Percentiles rank a stretch among this genome's conserved stretches.
These are phyloP conservation scores for Mortierella sp. DNA, from an alignment of 371 early-diverging fungal genomes.

Conservation along the genomic window DNA sequence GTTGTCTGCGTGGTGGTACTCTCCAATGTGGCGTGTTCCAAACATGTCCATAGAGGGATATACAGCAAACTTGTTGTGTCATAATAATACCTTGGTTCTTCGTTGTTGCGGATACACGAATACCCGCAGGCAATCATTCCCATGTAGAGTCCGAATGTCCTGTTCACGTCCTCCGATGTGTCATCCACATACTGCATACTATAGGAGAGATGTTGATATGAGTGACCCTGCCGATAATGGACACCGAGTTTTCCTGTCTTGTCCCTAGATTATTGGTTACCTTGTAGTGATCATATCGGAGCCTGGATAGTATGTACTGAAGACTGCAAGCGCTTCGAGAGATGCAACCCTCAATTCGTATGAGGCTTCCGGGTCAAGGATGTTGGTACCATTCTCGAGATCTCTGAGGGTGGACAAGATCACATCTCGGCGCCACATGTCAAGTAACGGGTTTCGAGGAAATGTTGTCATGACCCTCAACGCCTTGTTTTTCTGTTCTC, in stretches of 20 bases:
- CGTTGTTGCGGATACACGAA: not conserved
- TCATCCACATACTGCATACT: constrained; percentile 8
- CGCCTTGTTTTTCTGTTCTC: constrained; percentile 23
- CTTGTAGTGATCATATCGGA: too few species aligned
- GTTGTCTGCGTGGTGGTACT: not conserved
- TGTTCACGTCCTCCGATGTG: constrained; percentile 12
- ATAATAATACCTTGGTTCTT: constrained; percentile 10
- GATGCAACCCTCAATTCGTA: constrained; percentile 7
- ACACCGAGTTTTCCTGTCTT: not conserved
- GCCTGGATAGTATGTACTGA: constrained; percentile 21
- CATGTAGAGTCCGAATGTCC: constrained; percentile 23
- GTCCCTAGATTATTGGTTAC: too few species aligned
- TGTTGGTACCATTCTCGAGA: not conserved
- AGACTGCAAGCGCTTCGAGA: constrained; percentile 19
- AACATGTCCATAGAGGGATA: constrained; percentile 5
- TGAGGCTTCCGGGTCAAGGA: not conserved
- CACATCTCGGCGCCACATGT: constrained; percentile 22
- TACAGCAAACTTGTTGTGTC: constrained; percentile 10
- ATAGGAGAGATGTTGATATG: not conserved
- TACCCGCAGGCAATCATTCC: constrained; percentile 31
- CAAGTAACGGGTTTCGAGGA: constrained; percentile 7
- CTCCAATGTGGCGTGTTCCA: not conserved
- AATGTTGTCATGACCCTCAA: constrained; percentile 33
- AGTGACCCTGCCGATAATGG: not conserved
- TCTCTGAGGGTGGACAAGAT: constrained; percentile 18